A percentile compares a stretch with the other conserved stretches of the same genome.
These are phyloP conservation scores for Puccinia triticina DNA, from an alignment of 1,284 basidiomycete genomes.

Conservation along the genomic window DNA sequence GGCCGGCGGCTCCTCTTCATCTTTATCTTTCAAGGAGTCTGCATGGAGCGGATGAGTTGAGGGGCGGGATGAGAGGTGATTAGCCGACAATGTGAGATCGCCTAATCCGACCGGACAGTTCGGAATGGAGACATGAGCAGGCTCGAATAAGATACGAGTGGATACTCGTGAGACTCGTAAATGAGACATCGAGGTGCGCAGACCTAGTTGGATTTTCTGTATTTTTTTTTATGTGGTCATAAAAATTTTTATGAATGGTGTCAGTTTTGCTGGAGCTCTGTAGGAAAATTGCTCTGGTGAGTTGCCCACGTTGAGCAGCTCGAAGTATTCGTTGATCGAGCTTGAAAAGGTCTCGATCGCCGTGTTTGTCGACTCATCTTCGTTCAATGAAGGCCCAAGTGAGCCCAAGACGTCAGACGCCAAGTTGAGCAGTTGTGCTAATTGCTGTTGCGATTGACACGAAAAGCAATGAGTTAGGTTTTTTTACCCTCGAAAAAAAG, in stretches of 20 bases:
- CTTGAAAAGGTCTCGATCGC: slow-evolving; percentile 10
- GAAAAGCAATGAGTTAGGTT: neutral
- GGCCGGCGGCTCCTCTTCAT: no score
- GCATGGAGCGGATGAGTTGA: neutral
- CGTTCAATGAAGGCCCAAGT: slow-evolving; percentile 1
- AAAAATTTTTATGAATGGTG: neutral
- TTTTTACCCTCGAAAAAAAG: neutral
- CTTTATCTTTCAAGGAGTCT: neutral
- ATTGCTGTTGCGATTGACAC: slow-evolving; percentile 21
- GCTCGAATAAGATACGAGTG: slow-evolving; percentile 43
- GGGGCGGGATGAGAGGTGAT: neutral
- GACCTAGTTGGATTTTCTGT: slow-evolving; percentile 34
- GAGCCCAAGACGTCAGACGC: slow-evolving; percentile 9
- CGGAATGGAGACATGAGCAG: slow-evolving; percentile 11
- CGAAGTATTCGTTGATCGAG: slow-evolving; percentile 32
- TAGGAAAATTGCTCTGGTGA: no score
- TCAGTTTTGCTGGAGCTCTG: neutral
- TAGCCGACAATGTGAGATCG: neutral
- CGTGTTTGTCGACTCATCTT: neutral
- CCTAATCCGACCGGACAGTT: slow-evolving; percentile 28
- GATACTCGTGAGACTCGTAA: slow-evolving; percentile 36
- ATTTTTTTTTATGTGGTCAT: no score
- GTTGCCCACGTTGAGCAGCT: slow-evolving; percentile 22
- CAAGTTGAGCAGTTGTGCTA: slow-evolving; percentile 18
- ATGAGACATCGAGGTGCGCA: slow-evolving; percentile 37